Percentiles rank a stretch among this genome's conserved stretches.
Evolutionary conservation across 2,329 filamentous ascomycete genomes (phyloP).

Genomic region (Cercospora sp.): DNA sequence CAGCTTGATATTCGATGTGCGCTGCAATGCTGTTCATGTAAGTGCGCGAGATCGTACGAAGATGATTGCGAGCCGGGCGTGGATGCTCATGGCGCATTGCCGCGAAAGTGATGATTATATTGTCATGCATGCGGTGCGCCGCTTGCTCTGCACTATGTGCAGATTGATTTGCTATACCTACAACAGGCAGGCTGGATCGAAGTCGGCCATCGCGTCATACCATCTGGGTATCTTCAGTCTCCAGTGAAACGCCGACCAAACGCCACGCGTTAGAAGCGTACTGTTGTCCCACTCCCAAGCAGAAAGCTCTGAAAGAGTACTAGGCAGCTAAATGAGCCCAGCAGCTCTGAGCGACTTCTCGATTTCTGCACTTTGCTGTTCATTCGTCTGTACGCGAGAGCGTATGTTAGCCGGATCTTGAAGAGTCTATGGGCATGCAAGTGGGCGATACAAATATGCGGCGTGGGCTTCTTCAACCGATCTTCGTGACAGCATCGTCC

Average conservation of each 20-base stretch:
- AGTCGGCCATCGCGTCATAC: slow-evolving; percentile 32
- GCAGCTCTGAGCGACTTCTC: slow-evolving; percentile 35
- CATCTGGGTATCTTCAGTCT: slow-evolving; percentile 29
- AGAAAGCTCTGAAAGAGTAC: slow-evolving; percentile 32
- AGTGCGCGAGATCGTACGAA: background rate
- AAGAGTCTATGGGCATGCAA: slow-evolving; percentile 3
- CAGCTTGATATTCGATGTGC: background rate
- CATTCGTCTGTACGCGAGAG: slow-evolving; percentile 26
- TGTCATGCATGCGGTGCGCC: slow-evolving; percentile 32
- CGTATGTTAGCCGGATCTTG: slow-evolving; percentile 23
- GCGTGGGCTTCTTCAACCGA: slow-evolving; percentile 51
- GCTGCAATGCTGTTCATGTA: background rate
- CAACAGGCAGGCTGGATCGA: slow-evolving; percentile 34
- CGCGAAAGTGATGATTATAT: slow-evolving; percentile 28
- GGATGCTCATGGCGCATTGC: background rate
- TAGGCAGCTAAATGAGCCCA: slow-evolving; percentile 35
- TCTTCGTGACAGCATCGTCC: slow-evolving; percentile 57
- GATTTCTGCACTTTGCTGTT: slow-evolving; percentile 32
- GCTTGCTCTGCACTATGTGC: slow-evolving; percentile 36
- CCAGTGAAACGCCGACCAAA: slow-evolving; percentile 34
- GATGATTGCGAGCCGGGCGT: background rate
- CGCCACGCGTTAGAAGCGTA: slow-evolving; percentile 37
- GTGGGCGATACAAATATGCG: slow-evolving; percentile 24
- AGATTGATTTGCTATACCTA: slow-evolving; percentile 31
- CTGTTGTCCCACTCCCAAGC: slow-evolving; percentile 32